Conservation (phyloP, 257 asterid species). For the Prunella vulgaris region DNA sequence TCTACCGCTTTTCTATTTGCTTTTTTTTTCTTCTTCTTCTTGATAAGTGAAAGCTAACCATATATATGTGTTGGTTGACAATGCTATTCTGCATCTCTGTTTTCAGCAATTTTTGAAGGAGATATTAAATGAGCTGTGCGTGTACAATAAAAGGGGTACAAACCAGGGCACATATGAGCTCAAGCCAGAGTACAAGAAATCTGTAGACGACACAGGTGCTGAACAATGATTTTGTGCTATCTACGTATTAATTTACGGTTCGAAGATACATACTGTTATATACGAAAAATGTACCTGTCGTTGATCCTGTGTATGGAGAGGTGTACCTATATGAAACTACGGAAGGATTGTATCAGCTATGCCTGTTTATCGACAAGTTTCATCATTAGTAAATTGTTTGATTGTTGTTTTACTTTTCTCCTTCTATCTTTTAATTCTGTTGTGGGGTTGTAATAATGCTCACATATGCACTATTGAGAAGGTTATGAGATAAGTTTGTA, state of each 20-base stretch:
- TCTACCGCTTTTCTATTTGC: not conserved
- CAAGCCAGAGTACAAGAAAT: slow-evolving; percentile 86
- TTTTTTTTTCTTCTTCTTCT: no score
- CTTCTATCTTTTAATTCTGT: no score
- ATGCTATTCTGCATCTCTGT: slow-evolving; percentile 9
- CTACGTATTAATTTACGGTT: slow-evolving; percentile 27
- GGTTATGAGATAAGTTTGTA: no score
- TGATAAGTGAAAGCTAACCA: not conserved
- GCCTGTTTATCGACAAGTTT: no score
- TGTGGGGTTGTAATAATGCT: no score
- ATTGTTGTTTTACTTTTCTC: no score
- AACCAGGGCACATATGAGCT: slow-evolving; percentile 95
- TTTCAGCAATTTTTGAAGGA: slow-evolving; percentile 90
- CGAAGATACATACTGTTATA: not conserved
- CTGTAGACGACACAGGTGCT: slow-evolving; percentile 79
- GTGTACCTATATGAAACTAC: not conserved
- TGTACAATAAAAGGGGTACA: slow-evolving; percentile 85
- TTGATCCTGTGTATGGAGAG: not conserved
- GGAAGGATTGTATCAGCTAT: not conserved
- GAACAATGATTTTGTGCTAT: slow-evolving; percentile 33
- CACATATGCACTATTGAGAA: no score
- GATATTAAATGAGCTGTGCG: slow-evolving; percentile 78
- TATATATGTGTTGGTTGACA: not conserved
- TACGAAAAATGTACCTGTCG: not conserved
- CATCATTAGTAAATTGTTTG: no score